These are phyloP conservation scores for Nidula microcarpa DNA, from an alignment of 768 basidiomycete genomes.

Conservation along the genomic window DNA sequence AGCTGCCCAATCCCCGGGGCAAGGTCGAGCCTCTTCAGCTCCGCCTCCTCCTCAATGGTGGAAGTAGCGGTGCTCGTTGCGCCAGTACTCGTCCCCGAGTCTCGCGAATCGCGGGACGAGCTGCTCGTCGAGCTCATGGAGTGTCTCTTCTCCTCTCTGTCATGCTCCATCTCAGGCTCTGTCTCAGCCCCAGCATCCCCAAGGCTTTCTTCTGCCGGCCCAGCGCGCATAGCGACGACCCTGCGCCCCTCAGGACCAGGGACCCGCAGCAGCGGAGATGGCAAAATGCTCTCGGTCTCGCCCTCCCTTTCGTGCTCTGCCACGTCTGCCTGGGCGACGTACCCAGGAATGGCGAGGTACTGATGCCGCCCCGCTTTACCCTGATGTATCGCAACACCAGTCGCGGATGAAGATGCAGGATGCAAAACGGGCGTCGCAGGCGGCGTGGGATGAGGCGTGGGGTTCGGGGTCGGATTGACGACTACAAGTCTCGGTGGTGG, in stretches of 20 bases:
- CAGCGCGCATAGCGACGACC: neutral
- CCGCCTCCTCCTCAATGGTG: no score
- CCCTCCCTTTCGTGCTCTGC: neutral
- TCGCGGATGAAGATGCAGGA: neutral
- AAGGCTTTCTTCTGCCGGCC: neutral
- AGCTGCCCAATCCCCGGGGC: no score
- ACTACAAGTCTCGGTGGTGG: conserved; percentile 58
- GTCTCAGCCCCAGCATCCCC: no score
- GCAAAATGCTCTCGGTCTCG: neutral
- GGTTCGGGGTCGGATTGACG: conserved; percentile 74
- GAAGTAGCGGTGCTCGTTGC: no score
- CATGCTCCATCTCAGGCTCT: no score
- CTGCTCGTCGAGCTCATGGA: no score
- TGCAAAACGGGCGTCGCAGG: conserved; percentile 60
- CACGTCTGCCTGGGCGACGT: neutral
- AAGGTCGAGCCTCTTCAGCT: no score
- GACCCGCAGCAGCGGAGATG: neutral
- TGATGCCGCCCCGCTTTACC: conserved; percentile 1
- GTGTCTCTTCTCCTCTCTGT: no score
- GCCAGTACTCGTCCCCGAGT: no score
- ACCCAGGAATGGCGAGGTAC: conserved; percentile 11
- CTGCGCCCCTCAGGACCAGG: conserved; percentile 1
- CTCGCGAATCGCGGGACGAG: no score
- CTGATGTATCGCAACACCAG: neutral
- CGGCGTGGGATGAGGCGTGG: conserved; percentile 76